Base-by-base conservation (phyloP, 2,329 filamentous ascomycete genomes). In the Aureobasidium sp. region DNA sequence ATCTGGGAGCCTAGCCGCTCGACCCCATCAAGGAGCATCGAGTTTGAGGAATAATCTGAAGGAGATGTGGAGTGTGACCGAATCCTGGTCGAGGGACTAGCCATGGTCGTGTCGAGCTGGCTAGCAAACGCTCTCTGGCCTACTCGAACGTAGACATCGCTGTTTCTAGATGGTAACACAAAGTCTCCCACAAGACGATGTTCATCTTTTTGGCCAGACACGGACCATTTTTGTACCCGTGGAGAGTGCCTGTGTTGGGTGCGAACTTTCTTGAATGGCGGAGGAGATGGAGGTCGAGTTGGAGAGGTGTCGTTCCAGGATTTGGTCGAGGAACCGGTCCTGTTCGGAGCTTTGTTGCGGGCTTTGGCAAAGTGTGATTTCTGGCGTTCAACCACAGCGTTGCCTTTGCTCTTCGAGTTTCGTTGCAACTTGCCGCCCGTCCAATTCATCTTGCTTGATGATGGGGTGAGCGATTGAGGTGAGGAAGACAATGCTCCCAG, bases 291-390 rank as follows among this genome's bases (percentile, higher is more conserved):
- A 29, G 31, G 39, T 40, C 49, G 45, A n/a, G 14, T 6, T 31
- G 31, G 22, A 6, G 48, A 56, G 9, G 35, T 45, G 37, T 47
- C 22, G 8, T 49, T 37, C 40, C 60, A 48, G 17, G 8, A 33
- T 62, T 17, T 60, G 42, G 19, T 31, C 15, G 54, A 44, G 37
- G 39, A 17, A 59, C 63, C 60, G 70, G 68, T 52, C 71, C 70
- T n/a, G 71, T 65, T 42, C 69, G 67, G 8, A 68, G 33, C 29
- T 14, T 56, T 68, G 31, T 63, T 60, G 45, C 76, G 73, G 19
- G 69, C 71, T 64, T 71, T 75, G 5, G 77, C 77, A 63, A 80
- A 81, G 65, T 79, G 74, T 19, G 75, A 74, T 66, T 74, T 79
- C 66, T 81, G 78, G 63, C 72, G 74, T 62, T 75, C 72, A 4